Evolutionary conservation across 768 basidiomycete species (phyloP).

Genomic region (Hypsizygus marmoreus): DNA sequence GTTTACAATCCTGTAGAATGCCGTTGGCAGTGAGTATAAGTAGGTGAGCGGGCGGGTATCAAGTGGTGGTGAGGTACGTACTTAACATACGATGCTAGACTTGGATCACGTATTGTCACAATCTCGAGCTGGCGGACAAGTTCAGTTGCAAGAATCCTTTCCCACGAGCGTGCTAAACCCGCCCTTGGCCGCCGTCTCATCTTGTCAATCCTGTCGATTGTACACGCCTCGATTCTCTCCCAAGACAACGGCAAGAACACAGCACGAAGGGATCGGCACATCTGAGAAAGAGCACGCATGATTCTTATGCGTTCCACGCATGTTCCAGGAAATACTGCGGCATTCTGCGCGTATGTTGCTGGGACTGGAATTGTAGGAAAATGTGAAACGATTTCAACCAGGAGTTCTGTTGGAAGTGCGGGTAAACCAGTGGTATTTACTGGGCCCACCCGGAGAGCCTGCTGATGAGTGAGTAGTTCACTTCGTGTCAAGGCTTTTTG

Average conservation of each 20-base stretch:
- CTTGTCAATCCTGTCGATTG: neutral
- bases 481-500: no score
- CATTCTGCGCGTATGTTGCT: neutral
- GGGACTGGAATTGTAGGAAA: conserved; percentile 20
- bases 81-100: conserved; percentile 21
- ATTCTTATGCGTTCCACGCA: conserved; percentile 10
- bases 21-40: neutral
- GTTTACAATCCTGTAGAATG: conserved; percentile 17
- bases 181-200: neutral
- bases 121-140: conserved; percentile 23
- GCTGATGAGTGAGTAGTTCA: no score
- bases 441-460: no score
- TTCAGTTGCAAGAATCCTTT: conserved; percentile 11
- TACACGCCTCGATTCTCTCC: conserved; percentile 18
- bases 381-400: conserved; percentile 24
- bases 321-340: neutral
- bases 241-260: conserved; percentile 17
- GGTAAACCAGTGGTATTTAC: conserved; percentile 23
- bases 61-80: no score
- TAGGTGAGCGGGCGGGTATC: no score
- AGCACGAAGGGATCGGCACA: conserved; percentile 18
- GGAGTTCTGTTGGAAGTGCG: conserved; percentile 24
- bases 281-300: conserved; percentile 19
- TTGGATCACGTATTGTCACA: conserved; percentile 24
- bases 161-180: neutral